Evolutionary conservation across 179 eudicot genomes (phyloP).

Genomic region (Heliamphora ciliata): DNA sequence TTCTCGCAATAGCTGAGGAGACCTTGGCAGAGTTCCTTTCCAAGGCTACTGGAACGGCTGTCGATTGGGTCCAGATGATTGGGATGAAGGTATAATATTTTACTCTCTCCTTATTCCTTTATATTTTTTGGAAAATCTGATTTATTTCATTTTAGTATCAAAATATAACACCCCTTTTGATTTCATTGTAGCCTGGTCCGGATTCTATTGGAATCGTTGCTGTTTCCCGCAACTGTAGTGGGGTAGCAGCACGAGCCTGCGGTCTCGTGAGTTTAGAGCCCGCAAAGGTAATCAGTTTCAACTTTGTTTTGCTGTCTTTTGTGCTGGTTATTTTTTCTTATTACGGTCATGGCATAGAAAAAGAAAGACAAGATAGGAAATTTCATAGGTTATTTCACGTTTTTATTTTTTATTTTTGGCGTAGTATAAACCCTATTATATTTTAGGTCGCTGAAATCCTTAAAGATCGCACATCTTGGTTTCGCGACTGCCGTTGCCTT

Average conservation of each 20-base stretch:
- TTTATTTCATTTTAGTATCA: no score
- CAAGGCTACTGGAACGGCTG: slow-evolving; percentile 99
- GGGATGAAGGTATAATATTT: slow-evolving; percentile 84
- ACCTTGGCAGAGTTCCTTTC: slow-evolving; percentile 99
- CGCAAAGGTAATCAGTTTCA: slow-evolving; percentile 44
- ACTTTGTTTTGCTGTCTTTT: not conserved
- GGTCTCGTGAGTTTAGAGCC: slow-evolving; percentile 98
- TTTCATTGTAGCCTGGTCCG: slow-evolving; percentile 89
- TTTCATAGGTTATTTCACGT: not conserved
- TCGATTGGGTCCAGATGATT: slow-evolving; percentile 99
- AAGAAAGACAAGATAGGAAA: not conserved
- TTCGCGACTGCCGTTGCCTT: slow-evolving; percentile 92
- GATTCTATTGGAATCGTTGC: slow-evolving; percentile 99
- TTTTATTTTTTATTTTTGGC: slow-evolving; percentile 9
- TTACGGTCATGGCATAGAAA: not conserved
- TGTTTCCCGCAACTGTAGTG: slow-evolving; percentile 79
- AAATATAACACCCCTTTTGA: not conserved
- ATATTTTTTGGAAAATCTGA: no score
- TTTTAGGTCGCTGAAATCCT: slow-evolving; percentile 82
- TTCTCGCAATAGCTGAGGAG: slow-evolving; percentile 94
- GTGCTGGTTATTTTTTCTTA: not conserved
- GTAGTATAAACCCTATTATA: not conserved
- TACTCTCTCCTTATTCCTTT: not conserved
- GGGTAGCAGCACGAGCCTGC: slow-evolving; percentile 99
- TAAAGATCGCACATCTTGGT: slow-evolving; percentile 94